Percentiles rank a stretch among this genome's conserved stretches.
These are phyloP conservation scores for Amyloporia xantha DNA, from an alignment of 768 basidiomycete genomes.

Conservation along the genomic window DNA sequence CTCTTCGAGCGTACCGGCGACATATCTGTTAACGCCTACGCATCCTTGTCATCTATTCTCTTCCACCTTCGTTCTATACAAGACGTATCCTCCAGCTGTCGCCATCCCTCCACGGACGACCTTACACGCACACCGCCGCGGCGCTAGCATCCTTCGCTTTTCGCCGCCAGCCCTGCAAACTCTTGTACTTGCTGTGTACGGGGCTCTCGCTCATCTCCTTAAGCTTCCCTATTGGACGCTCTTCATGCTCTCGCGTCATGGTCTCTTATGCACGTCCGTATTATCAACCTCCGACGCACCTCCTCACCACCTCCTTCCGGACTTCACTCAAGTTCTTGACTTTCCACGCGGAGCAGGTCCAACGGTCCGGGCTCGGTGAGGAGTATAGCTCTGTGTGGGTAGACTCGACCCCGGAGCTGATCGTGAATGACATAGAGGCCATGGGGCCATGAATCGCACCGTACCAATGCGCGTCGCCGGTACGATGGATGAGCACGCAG, in stretches of 20 bases:
- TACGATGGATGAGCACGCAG: constrained; percentile 14
- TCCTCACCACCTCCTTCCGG: background rate
- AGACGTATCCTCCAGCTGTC: background rate
- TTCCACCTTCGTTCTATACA: too few species aligned
- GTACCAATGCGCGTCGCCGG: constrained; percentile 26
- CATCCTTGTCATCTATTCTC: too few species aligned
- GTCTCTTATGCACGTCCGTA: constrained; percentile 1
- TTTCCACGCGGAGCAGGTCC: background rate
- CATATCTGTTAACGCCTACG: too few species aligned
- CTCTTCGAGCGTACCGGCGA: too few species aligned
- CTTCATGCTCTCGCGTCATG: constrained; percentile 3
- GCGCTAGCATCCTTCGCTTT: too few species aligned
- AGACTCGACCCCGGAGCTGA: constrained; percentile 25
- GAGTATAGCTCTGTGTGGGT: constrained; percentile 25
- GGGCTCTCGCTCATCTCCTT: background rate
- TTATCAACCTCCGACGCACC: background rate
- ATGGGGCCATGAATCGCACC: constrained; percentile 25
- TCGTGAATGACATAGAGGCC: constrained; percentile 25
- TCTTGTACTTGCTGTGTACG: background rate
- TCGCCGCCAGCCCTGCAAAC: constrained; percentile 1
- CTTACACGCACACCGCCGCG: too few species aligned
- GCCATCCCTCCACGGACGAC: background rate
- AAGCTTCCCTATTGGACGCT: constrained; percentile 6
- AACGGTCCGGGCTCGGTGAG: too few species aligned
- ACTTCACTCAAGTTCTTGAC: too few species aligned